A percentile compares a stretch with the other conserved stretches of the same genome.
Conservation (phyloP, 2,329 filamentous ascomycete genomes). For the Parastagonospora avenae region DNA sequence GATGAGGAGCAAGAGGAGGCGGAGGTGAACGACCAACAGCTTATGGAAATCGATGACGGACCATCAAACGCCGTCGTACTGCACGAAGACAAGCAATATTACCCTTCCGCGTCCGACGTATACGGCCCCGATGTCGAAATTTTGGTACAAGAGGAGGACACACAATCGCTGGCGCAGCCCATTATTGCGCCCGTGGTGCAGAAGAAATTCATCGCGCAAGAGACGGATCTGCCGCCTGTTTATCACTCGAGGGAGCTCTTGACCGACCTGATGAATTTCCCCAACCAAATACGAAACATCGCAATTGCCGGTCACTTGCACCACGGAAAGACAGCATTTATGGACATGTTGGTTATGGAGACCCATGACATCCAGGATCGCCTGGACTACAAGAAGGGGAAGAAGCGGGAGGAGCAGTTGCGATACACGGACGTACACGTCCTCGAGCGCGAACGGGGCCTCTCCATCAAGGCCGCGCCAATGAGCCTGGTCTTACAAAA, state of each 20-base stretch:
- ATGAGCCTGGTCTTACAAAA: conserved; percentile 92
- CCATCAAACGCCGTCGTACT: conserved; percentile 96
- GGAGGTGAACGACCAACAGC: conserved; percentile 70
- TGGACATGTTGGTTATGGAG: conserved; percentile 97
- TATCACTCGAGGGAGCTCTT: conserved; percentile 89
- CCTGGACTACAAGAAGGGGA: conserved; percentile 80
- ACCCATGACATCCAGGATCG: conserved; percentile 86
- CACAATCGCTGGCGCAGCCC: conserved; percentile 87
- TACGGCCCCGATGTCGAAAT: conserved; percentile 96
- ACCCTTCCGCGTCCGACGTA: conserved; percentile 94
- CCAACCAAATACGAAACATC: conserved; percentile 91
- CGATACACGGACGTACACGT: conserved; percentile 93
- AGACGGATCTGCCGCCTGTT: conserved; percentile 86
- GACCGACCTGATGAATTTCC: conserved; percentile 94
- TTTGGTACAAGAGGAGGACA: conserved; percentile 94
- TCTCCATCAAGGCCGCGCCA: conserved; percentile 90
- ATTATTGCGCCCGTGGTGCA: conserved; percentile 92
- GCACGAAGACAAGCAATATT: conserved; percentile 99
- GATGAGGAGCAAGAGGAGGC: conserved; percentile 56
- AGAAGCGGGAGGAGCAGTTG: conserved; percentile 83
- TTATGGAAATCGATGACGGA: conserved; percentile 93
- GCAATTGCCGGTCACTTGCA: conserved; percentile 92
- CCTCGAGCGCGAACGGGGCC: conserved; percentile 83
- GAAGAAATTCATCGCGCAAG: conserved; percentile 95
- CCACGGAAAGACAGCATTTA: conserved; percentile 96